Conservation (phyloP, 208 protist species). For the Leishmania lainsoni region DNA sequence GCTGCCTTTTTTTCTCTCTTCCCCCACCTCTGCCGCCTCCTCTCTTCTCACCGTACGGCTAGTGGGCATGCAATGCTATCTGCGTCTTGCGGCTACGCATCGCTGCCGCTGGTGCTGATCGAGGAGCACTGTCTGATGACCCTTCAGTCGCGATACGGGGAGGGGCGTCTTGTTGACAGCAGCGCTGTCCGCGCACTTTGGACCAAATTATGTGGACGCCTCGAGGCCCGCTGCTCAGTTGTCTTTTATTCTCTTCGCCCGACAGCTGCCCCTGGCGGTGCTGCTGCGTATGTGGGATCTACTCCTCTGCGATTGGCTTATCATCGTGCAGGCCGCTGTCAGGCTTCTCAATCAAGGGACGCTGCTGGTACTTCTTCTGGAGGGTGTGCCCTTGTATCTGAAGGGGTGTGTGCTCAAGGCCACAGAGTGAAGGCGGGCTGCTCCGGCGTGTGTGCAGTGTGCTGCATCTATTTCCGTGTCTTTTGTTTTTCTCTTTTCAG, state of each 20-base stretch:
- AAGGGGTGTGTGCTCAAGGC: constrained; percentile 28
- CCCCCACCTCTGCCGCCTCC: no score
- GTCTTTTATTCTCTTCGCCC: constrained; percentile 71
- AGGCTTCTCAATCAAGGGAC: constrained; percentile 45
- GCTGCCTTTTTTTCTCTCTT: no score
- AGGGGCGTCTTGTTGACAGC: no score
- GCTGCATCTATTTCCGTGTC: not conserved
- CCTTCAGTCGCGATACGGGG: no score
- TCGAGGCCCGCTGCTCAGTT: constrained; percentile 55
- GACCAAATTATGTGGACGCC: constrained; percentile 28
- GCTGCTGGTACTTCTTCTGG: constrained; percentile 45
- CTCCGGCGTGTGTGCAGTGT: constrained; percentile 18
- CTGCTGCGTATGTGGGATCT: constrained; percentile 57
- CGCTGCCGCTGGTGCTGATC: no score
- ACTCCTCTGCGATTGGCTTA: constrained; percentile 52
- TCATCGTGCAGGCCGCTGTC: constrained; percentile 54
- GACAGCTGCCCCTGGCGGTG: constrained; percentile 51
- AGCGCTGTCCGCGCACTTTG: constrained; percentile 44
- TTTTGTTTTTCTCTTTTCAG: not conserved
- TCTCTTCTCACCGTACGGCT: no score
- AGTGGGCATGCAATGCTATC: no score
- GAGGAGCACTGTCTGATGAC: not conserved
- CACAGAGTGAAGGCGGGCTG: constrained; percentile 13
- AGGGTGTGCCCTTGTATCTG: constrained; percentile 47
- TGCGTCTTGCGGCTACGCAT: no score